Percentiles rank a stretch among this genome's conserved stretches.
Evolutionary conservation across 805 yeast genomes (phyloP).

Genomic region (Tetrapisispora phaffii): DNA sequence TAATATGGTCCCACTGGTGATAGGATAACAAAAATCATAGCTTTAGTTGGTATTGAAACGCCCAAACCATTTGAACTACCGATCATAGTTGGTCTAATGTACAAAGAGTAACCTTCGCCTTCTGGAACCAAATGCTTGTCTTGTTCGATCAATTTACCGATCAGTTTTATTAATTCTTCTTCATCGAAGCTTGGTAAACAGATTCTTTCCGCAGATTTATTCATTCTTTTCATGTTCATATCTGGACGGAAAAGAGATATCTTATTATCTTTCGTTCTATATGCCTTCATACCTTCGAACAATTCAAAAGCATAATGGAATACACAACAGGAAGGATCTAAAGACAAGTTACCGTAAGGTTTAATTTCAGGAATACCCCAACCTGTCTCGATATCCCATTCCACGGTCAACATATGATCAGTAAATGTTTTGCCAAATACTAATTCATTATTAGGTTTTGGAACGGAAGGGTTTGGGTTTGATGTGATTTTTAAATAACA

Average conservation of each 20-base stretch:
- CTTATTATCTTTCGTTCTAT: conserved; percentile 51
- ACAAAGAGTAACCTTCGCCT: conserved; percentile 82
- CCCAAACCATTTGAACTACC: conserved; percentile 89
- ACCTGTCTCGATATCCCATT: conserved; percentile 69
- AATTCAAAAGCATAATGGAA: conserved; percentile 92
- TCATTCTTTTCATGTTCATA: conserved; percentile 87
- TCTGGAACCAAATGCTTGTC: conserved; percentile 76
- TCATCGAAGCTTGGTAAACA: conserved; percentile 80
- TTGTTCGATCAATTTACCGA: conserved; percentile 63
- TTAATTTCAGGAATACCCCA: conserved; percentile 86
- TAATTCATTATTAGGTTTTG: conserved; percentile 51
- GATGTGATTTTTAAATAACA: conserved; percentile 42
- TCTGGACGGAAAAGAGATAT: conserved; percentile 84
- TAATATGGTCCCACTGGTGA: conserved; percentile 97
- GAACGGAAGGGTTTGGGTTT: conserved; percentile 41
- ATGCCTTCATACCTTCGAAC: conserved; percentile 94
- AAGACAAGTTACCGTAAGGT: conserved; percentile 65
- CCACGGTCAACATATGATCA: conserved; percentile 77
- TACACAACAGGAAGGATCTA: conserved; percentile 86
- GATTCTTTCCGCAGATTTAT: conserved; percentile 77
- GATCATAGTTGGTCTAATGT: conserved; percentile 89
- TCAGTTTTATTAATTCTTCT: conserved; percentile 63
- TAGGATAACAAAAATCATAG: conserved; percentile 75
- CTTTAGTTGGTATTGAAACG: conserved; percentile 71
- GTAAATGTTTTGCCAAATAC: conserved; percentile 72